phyloP scores from a whole-genome alignment of 345 rosid species.

The Murraya koenigii region DNA sequence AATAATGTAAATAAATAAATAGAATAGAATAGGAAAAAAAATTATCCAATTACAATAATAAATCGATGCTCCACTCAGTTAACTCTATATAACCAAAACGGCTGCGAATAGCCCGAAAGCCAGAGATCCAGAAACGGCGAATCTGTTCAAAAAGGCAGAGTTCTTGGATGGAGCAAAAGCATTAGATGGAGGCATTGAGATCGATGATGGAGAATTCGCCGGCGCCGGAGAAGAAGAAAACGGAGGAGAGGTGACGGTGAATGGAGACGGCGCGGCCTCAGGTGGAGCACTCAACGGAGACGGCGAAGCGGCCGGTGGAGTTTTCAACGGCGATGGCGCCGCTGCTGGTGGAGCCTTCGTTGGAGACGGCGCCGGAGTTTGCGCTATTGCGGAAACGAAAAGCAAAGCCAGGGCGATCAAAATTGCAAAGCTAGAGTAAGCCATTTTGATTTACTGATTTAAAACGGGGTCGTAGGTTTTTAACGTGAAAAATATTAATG shows the following conservation, averaged over 20 bases:
- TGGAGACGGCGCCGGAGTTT: constrained; percentile 12
- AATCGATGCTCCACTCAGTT: background rate
- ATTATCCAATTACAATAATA: background rate
- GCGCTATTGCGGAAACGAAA: constrained; percentile 9
- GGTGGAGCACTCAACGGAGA: background rate
- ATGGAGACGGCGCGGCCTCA: background rate
- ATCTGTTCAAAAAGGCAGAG: constrained; percentile 7
- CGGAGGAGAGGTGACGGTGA: constrained; percentile 2
- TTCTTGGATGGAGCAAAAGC: constrained; percentile 12
- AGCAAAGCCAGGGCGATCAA: background rate
- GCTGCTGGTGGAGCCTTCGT: background rate
- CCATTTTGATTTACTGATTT: background rate
- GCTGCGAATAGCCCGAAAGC: constrained; percentile 12
- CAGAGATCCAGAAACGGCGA: background rate
- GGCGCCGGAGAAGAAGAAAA: constrained; percentile 11
- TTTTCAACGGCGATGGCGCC: background rate
- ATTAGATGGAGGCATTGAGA: constrained; percentile 11
- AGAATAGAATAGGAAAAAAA: background rate
- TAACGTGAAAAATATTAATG: too few species aligned
- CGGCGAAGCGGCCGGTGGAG: background rate
- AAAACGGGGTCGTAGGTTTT: too few species aligned
- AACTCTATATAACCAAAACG: constrained; percentile 21
- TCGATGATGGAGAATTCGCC: background rate
- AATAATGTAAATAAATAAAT: background rate
- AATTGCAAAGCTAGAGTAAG: background rate